Evolutionary conservation across 1,284 basidiomycete species (phyloP), one percentile per base, ranked within the genome.

Genomic region (Cryptococcus sp.): DNA sequence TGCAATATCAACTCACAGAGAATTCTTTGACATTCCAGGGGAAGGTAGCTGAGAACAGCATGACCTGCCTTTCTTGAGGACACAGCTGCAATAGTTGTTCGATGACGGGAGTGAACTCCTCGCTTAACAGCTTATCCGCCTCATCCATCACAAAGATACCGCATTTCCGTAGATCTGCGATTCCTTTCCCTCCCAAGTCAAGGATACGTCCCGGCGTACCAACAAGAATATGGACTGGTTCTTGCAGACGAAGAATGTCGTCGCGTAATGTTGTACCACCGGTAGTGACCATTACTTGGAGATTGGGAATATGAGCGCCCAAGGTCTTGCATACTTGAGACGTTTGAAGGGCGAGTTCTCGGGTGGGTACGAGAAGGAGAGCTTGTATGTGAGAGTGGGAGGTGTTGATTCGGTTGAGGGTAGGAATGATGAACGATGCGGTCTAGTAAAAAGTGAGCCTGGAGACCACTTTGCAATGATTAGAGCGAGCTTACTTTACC

Each of bases 11-110:
- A 75, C 81, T 58, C 61, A 88, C 92, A 83, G 96, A 96, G 83
- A 99, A 99, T 79, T 97, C 93, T 80, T 99, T 98, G 73, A 99
- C 96, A 74, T 96, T 95, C 83, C 97, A 86, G 4, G 96, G 95
- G 86, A 99, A 99, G 29, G 95, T 99, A 52, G 95, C 95, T 56
- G 93, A 97, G 81, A 99, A 98, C 68, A 99, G 84, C 95, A 98
- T 98, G 74, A 98, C 93, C 81, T 99, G 95, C 59, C 93, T 85
- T 70, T 90, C 86, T 63, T 84, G 80, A 47, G 93, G 92, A 59
- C 97, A 84, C 78, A 91, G 90, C 46, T 84, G 83, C 59, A 99
- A 84, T 46, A 99, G 80, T 76, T 97, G 92, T 81, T 99, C 95
- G 87, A 99, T 96, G 61, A 99, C 95, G 54, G 95, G 94, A 11